These are phyloP conservation scores for Logfia minima DNA, from an alignment of 129 eudicot genomes.

Conservation along the genomic window DNA sequence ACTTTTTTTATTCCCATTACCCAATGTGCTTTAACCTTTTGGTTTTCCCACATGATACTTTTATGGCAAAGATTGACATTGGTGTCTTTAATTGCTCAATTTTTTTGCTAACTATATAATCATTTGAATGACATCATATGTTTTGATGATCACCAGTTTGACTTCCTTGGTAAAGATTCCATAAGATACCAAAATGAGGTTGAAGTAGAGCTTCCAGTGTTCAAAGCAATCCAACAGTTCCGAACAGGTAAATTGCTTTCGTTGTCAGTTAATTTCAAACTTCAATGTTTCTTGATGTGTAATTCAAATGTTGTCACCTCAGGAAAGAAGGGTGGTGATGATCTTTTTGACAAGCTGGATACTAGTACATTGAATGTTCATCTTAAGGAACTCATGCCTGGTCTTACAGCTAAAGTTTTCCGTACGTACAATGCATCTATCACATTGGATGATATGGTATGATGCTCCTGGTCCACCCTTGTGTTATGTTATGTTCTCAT, in stretches of 20 bases:
- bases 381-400: slow-evolving; percentile 96
- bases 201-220: slow-evolving; percentile 76
- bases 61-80: not conserved
- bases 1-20: not conserved
- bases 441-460: slow-evolving; percentile 96
- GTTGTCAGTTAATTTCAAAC: not conserved
- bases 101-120: not conserved
- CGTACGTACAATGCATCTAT: slow-evolving; percentile 98
- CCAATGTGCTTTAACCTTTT: not conserved
- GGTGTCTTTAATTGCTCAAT: not conserved
- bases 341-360: slow-evolving; percentile 87
- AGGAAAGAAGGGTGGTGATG: slow-evolving; percentile 79
- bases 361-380: slow-evolving; percentile 91
- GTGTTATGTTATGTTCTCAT: not conserved
- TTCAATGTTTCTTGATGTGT: not conserved
- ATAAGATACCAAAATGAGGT: slow-evolving; percentile 88
- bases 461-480: slow-evolving; percentile 22
- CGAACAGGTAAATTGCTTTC: slow-evolving; percentile 56
- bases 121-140: slow-evolving; percentile 1
- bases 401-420: slow-evolving; percentile 96
- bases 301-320: slow-evolving; percentile 9
- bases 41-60: not conserved
- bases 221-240: slow-evolving; percentile 87
- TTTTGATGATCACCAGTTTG: slow-evolving; percentile 61
- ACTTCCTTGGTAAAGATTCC: slow-evolving; percentile 99